Evolutionary conservation across 2,329 filamentous ascomycete genomes (phyloP), one percentile per base, ranked within the genome.

Genomic region (Fusarium chaquense): DNA sequence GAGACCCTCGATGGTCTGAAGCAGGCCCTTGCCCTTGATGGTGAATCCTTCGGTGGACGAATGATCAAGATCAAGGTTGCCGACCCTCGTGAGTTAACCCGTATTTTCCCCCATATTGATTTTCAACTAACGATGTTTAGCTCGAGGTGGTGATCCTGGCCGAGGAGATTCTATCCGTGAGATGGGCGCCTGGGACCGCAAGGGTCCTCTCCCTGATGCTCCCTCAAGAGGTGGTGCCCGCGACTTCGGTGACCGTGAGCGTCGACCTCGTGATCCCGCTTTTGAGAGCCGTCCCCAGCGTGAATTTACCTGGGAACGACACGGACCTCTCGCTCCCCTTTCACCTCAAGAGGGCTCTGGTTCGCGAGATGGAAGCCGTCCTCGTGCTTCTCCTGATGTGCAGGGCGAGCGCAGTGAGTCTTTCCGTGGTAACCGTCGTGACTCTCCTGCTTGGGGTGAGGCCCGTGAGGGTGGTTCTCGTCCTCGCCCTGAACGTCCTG

Each of bases 21-120:
- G 85, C 91, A 94, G 82, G 96, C 96, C 59, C 87, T 99, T 70
- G 89, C 90, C 62, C 87, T 96, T 69, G 94, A 94, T 76, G 93
- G 93, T 75, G 86, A 89, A 65, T 90, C 89, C 62, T 94, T 98
- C 80, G 91, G 97, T 80, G 94, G 94, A 74, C 91, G 96, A 73
- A 92, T 90, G 78, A 94, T 99, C 79, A 90, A 93, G 79, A 91
- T 98, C 79, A 98, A 94, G 84, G 91, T 99, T 78, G 97, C 96
- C 53, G 97, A 99, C 84, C 96, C 96, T 80, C 95, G 96, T 99
- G 91, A 82, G 94, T 75, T 33, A 22, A 28, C 16, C 26, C 32
- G 33, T 20, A 51, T 15, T n/a, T 12, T 22, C 9, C 38, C 13
- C 32, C 47, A 26, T 11, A 6, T 30, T 1, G 10, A 32, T 22